Base-by-base conservation (phyloP, 2,329 filamentous ascomycete genomes). In the Cladosporium austrohemisphaericum region DNA sequence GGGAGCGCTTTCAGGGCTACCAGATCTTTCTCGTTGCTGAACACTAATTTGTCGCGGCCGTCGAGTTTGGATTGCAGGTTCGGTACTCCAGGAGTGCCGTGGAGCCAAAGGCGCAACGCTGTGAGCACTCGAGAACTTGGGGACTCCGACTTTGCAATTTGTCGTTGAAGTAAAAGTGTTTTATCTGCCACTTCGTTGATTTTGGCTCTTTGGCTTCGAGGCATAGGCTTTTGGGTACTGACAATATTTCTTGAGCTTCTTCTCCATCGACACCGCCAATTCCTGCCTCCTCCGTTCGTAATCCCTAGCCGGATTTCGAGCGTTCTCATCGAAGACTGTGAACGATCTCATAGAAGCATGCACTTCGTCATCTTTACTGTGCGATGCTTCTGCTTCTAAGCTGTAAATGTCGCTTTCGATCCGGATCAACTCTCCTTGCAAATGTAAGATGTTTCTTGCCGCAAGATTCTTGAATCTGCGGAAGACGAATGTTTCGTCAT, bases 401-500 rank as follows among this genome's bases (percentile, higher is more conserved):
- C 6, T 13, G 11, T 32, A 19, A 18, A 50, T 18, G 8, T 49
- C 28, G 2, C 19, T 14, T 31, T 55, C 40, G 9, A 55, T 25
- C 5, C 20, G 13, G 3, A 37, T 11, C 2, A 55, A 36, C 23
- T 55, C 52, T 19, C 47, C 41, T 31, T 55, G 50, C 3, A 43
- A 18, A 13, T 43, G 18, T 0, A 55, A 13, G 13, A 55, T 18
- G n/a, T 35, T 49, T 18, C 51, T 25, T 1, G 23, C 53, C 5
- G 43, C 41, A 2, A 53, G 35, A 1, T 14, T 10, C 4, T 40
- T 41, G 48, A 55, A 55, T 14, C 41, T 46, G 3, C 51, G 51
- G 28, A 55, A 55, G 23, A 55, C 36, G 35, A 19, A 50, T 5
- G 53, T 53, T 23, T 53, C 51, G 13, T 49, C 29, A 40, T 55